Base-by-base conservation (phyloP, 257 asterid species). In the Leptodermis oblonga region DNA sequence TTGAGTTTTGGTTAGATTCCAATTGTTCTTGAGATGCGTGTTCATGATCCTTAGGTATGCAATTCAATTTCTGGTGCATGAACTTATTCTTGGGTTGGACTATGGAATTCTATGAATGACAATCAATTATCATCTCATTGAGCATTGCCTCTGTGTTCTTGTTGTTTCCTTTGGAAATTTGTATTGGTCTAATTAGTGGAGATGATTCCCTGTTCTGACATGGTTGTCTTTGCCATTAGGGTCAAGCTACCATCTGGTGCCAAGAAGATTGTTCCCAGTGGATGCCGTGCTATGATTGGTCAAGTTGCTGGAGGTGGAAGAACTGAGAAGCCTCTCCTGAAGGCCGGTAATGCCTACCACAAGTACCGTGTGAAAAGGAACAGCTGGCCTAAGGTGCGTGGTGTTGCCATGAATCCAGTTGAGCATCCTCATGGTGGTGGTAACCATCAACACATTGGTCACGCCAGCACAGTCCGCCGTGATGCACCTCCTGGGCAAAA, bases 391-490 rank as follows among this genome's bases (percentile, higher is more conserved):
- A 83, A 81, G 86, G 96, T 88, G 63, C 93, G 96, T 85, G 96
- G 96, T 86, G 93, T 88, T 77, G 96, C 93, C 65, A 88, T 88
- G 95, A 88, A 88, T 62, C 95, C 95, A 0, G 89, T 86, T 37
- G 95, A 86, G 81, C 93, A 86, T 86, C 93, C 96, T 25, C 93
- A 88, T 70, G 93, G 93, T 83, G 91, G 96, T 83, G 93, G 93
- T 86, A 88, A 88, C 83, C 96, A 88, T 68, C 96, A 88, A 65
- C 96, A 88, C 54, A 88, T 88, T 72, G 93, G 96, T 80, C 93
- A 88, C 67, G 93, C 96, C 28, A 83, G 89, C 34, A 88, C 96
- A 3, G 93, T 88, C 9, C 90, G 91, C 26, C 90, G 93, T 51
- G 96, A 88, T 74, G 93, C 93, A 12, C 94, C 94, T 13, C 96